Base-by-base conservation (phyloP, 495 filamentous ascomycete species). In the Aspergillus wentii region DNA sequence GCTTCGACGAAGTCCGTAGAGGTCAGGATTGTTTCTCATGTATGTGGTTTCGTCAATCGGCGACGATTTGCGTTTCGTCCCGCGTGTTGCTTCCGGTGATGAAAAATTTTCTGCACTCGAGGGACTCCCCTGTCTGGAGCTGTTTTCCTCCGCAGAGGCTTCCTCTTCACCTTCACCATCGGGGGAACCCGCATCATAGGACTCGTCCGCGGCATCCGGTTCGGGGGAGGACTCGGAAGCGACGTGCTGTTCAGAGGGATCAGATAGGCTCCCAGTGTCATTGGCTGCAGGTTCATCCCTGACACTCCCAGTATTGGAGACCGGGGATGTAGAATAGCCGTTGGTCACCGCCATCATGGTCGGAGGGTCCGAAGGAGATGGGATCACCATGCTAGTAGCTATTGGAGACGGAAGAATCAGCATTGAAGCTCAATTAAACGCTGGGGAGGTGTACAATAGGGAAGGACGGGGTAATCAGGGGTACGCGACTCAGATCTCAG, bases 1-100 rank as follows among this genome's bases (percentile, higher is more conserved):
- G 68, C 92, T 98, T 55, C 92, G 76, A 43, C 92, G 77, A 33
- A 99, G 70, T 13, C 91, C 92, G 64, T 96, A 98, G 14, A 98
- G 68, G 56, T 96, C 92, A n/a, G 92, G 92, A 56, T 98, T 89
- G 53, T 88, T 81, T 45, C 79, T 72, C 47, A 95, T 95, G 49
- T 79, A 86, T 16, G 91, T 83, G 19, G 86, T 82, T 42, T 94
- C 86, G 30, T 85, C 83, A 15, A 81, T 75, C 17, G 67, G 65
- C 26, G 72, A 71, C 17, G 76, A 74, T 68, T 91, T 95, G 49
- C 88, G 80, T 72, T 95, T 95, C 17, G 74, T 57, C 27, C 76
- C 75, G 48, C 75, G 75, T 27, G 67, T 68, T 21, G 79, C 78
- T 41, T 80, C 76, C 41, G 75, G 65, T 22, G 87, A 88, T 50